phyloP scores from a whole-genome alignment of 208 protist genomes.

The Leishmania amazonensis region DNA sequence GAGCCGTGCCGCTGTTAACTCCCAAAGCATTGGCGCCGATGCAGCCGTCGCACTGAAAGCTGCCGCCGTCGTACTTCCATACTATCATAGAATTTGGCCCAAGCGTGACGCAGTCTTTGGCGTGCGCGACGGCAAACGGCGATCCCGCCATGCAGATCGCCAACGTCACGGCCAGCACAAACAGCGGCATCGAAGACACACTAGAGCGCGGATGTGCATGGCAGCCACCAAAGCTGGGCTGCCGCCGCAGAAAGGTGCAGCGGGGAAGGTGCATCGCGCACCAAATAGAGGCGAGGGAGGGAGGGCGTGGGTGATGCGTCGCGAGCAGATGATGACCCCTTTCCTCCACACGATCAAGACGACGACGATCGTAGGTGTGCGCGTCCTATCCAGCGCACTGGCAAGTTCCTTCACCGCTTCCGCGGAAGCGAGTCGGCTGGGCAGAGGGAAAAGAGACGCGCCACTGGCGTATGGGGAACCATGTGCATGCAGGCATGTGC shows the following conservation, averaged over 20 bases:
- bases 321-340: background rate
- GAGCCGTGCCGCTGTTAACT: background rate
- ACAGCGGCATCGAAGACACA: background rate
- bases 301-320: too few species aligned
- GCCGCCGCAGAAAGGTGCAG: background rate
- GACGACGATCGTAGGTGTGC: background rate
- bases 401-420: background rate
- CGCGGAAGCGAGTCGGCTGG: background rate
- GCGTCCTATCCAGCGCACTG: too few species aligned
- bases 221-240: background rate
- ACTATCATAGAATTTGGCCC: constrained; percentile 29
- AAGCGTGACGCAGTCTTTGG: constrained; percentile 47
- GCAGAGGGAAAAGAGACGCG: background rate
- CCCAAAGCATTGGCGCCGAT: background rate
- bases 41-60: constrained; percentile 50
- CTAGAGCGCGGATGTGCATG: background rate
- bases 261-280: background rate
- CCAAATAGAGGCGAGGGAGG: background rate
- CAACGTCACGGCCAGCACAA: constrained; percentile 12
- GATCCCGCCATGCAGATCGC: background rate
- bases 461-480: background rate
- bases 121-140: background rate
- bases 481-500: background rate
- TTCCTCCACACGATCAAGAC: background rate
- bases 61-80: constrained; percentile 73